A percentile compares a stretch with the other conserved stretches of the same genome.
Conservation (phyloP, 257 asterid genomes). For the Cynanchum wilfordii region DNA sequence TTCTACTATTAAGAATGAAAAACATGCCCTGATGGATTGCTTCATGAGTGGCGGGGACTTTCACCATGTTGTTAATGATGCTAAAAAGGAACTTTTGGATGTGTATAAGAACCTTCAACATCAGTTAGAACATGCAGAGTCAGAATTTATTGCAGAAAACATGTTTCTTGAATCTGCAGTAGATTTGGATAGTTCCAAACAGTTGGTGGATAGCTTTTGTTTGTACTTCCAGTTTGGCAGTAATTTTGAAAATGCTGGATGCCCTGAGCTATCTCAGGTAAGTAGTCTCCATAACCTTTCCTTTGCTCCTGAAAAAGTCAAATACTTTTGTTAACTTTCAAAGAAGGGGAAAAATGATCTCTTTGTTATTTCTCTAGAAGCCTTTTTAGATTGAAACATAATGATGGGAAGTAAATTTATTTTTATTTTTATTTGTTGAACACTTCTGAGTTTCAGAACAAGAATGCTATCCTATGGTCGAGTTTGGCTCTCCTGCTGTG, state of each 20-base stretch:
- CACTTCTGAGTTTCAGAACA: slow-evolving; percentile 44
- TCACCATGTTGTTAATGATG: slow-evolving; percentile 45
- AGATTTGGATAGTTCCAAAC: slow-evolving; percentile 54
- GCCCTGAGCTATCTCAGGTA: slow-evolving; percentile 63
- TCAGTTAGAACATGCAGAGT: slow-evolving; percentile 34
- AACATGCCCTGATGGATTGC: slow-evolving; percentile 26
- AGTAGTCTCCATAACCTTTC: slow-evolving; percentile 12
- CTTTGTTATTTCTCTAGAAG: slow-evolving; percentile 9
- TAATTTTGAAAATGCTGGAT: slow-evolving; percentile 38
- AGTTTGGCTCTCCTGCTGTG: slow-evolving; percentile 65
- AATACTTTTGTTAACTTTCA: background rate
- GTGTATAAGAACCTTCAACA: slow-evolving; percentile 37
- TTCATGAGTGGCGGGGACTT: slow-evolving; percentile 28
- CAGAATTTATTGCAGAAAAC: slow-evolving; percentile 43
- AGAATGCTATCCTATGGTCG: slow-evolving; percentile 63
- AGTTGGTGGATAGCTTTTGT: slow-evolving; percentile 53
- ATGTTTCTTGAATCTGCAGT: slow-evolving; percentile 46
- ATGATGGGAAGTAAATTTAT: background rate
- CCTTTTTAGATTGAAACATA: background rate
- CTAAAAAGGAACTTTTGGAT: slow-evolving; percentile 50
- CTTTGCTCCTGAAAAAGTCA: slow-evolving; percentile 14
- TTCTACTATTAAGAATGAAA: slow-evolving; percentile 26
- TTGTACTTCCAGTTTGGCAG: slow-evolving; percentile 36
- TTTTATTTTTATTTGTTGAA: slow-evolving; percentile 23
- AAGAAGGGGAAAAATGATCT: background rate